Evolutionary conservation across 345 rosid species (phyloP), one percentile per base, ranked within the genome.

Genomic region (Lepidium sativum): DNA sequence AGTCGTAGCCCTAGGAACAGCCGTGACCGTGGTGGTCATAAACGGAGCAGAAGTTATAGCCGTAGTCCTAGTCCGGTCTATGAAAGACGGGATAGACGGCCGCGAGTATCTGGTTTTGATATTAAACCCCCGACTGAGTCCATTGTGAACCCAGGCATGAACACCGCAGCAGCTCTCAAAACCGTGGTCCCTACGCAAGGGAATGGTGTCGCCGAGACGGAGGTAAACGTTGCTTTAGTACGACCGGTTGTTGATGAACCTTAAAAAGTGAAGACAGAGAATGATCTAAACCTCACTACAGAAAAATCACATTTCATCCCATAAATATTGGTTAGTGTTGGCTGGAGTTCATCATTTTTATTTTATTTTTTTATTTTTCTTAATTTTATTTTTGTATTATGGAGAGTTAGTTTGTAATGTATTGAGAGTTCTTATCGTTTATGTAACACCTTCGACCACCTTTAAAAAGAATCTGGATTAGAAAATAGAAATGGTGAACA

Each of bases 31-130:
- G 74, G 88, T 17, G 67, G 82, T n/a, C 61, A 54, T 10, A 70
- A 75, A 2, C 47, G 60, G 4, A 80, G 86, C 25, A 32, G 82
- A 37, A 90, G 96, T 63, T 15, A 84, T 29, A 82, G 87, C 18
- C 71, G 85, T 7, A 84, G 92, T 11, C 78, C 70, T 13, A 74
- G 85, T 11, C 75, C 21, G 1, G 76, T 76, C 44, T 65, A 73
- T 53, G 89, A 81, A 52, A 89, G 82, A 74, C 47, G 70, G 37
- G 78, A 78, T 32, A 82, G 82, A 77, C 77, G 12, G 42, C 27
- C 42, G 0, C 72, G 72, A 18, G 68, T 73, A 6, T 73, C 77
- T 37, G 77, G 77, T 11, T 73, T 67, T 59, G 77, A 73, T 66
- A 60, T 67, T 44, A 67, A 67, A 54, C 77, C 72, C 31, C 63